Conservation (phyloP, 164 flowering plant genomes). For the Nymphaea thermarum region DNA sequence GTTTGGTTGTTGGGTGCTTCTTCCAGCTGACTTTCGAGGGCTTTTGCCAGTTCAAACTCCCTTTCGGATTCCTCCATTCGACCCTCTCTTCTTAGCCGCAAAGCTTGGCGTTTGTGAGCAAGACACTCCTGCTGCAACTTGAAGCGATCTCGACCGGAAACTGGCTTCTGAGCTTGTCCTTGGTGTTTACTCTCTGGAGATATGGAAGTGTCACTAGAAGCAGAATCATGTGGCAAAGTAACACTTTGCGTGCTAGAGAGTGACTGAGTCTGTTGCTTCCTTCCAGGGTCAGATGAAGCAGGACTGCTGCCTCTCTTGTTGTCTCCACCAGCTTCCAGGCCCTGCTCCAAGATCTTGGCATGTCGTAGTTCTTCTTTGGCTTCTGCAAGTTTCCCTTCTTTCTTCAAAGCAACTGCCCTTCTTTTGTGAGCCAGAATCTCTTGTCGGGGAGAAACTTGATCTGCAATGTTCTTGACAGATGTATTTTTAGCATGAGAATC, state of each 20-base stretch:
- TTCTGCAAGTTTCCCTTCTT: slow-evolving; percentile 70
- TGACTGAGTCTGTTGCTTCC: not conserved
- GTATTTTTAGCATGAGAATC: slow-evolving; percentile 10
- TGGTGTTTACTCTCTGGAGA: slow-evolving; percentile 16
- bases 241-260: not conserved
- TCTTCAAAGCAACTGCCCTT: slow-evolving; percentile 60
- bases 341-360: slow-evolving; percentile 62
- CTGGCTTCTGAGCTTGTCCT: slow-evolving; percentile 28
- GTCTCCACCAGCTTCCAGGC: slow-evolving; percentile 20
- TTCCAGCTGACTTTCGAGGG: slow-evolving; percentile 67
- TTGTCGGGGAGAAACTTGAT: slow-evolving; percentile 21
- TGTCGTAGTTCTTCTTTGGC: slow-evolving; percentile 63
- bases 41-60: slow-evolving; percentile 73
- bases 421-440: slow-evolving; percentile 51
- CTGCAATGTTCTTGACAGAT: not conserved
- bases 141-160: slow-evolving; percentile 72
- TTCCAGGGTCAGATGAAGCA: not conserved
- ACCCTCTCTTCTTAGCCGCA: slow-evolving; percentile 84
- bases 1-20: slow-evolving; percentile 20
- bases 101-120: slow-evolving; percentile 74
- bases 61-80: slow-evolving; percentile 73
- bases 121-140: slow-evolving; percentile 88
- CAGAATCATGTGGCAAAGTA: slow-evolving; percentile 8
- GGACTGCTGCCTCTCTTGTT: slow-evolving; percentile 7
- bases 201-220: slow-evolving; percentile 11